These are phyloP conservation scores for Stygiomarasmius scandens DNA, from an alignment of 1,284 basidiomycete genomes.

Conservation along the genomic window DNA sequence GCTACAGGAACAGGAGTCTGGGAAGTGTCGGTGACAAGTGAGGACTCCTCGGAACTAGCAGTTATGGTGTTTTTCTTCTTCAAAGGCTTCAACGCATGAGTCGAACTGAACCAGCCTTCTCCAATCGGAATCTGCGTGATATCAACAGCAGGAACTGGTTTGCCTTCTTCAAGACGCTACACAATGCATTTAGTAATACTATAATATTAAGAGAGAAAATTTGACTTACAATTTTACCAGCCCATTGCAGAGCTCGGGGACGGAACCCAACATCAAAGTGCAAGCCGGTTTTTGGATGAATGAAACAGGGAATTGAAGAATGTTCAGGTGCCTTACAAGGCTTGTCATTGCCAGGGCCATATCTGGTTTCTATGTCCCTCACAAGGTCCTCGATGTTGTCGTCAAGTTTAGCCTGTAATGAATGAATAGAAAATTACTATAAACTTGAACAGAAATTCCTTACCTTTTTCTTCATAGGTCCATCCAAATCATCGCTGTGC, in stretches of 20 bases:
- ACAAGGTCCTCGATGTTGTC: no score
- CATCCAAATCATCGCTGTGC: not conserved
- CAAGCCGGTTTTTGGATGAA: not conserved
- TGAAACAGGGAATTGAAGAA: not conserved
- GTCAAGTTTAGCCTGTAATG: no score
- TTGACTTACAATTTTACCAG: not conserved
- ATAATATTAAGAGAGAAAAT: not conserved
- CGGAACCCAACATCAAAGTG: conserved; percentile 1
- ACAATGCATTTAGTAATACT: not conserved
- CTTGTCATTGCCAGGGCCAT: no score
- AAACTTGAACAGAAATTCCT: not conserved
- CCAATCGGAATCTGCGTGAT: not conserved
- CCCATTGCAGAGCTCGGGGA: not conserved
- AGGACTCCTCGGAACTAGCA: no score
- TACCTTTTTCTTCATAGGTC: conserved; percentile 1
- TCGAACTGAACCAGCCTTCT: not conserved
- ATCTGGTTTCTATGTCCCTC: no score
- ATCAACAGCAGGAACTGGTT: not conserved
- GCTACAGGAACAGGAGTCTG: not conserved
- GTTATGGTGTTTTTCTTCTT: not conserved
- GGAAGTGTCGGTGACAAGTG: no score
- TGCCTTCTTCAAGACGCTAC: not conserved
- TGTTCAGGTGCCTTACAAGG: not conserved
- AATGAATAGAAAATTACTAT: no score
- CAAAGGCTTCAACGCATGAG: not conserved